Conservation (phyloP, 768 basidiomycete genomes). For the Cystofilobasidium ferigula region DNA sequence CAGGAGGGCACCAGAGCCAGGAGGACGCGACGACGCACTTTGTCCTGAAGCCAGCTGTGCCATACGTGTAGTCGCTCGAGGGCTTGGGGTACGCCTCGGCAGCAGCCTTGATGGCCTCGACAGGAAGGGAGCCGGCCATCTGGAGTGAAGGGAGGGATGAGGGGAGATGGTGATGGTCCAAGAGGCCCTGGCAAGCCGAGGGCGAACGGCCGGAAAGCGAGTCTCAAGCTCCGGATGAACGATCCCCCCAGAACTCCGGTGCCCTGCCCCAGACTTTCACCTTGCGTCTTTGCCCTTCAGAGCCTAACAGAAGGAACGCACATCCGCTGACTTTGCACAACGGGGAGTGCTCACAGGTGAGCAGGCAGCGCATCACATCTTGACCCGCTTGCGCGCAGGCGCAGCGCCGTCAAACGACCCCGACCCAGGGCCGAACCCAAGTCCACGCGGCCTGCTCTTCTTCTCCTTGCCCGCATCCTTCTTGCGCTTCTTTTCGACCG, state of each 20-base stretch:
- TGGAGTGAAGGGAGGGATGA: too few species aligned
- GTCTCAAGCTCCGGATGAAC: too few species aligned
- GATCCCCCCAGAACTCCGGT: too few species aligned
- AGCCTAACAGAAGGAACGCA: too few species aligned
- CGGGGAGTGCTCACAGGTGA: too few species aligned
- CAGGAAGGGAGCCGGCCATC: constrained; percentile 1
- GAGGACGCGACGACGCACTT: constrained; percentile 47
- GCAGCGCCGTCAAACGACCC: constrained; percentile 4
- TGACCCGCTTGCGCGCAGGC: constrained; percentile 16
- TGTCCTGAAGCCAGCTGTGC: constrained; percentile 89
- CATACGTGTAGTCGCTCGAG: constrained; percentile 67
- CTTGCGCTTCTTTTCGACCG: constrained; percentile 76
- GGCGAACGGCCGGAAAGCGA: too few species aligned
- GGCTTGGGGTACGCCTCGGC: constrained; percentile 53
- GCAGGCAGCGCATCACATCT: constrained; percentile 24
- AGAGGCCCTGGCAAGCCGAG: too few species aligned
- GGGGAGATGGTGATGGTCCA: too few species aligned
- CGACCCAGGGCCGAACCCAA: constrained; percentile 4
- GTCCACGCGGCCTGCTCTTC: constrained; percentile 53
- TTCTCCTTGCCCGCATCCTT: constrained; percentile 84
- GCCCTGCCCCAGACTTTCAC: too few species aligned
- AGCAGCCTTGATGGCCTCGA: constrained; percentile 31
- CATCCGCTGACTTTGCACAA: too few species aligned
- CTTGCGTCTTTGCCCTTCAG: too few species aligned
- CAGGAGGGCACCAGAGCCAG: neutral